Base-by-base conservation (phyloP, 139 green algal genomes). In the Haematococcus lacustris region DNA sequence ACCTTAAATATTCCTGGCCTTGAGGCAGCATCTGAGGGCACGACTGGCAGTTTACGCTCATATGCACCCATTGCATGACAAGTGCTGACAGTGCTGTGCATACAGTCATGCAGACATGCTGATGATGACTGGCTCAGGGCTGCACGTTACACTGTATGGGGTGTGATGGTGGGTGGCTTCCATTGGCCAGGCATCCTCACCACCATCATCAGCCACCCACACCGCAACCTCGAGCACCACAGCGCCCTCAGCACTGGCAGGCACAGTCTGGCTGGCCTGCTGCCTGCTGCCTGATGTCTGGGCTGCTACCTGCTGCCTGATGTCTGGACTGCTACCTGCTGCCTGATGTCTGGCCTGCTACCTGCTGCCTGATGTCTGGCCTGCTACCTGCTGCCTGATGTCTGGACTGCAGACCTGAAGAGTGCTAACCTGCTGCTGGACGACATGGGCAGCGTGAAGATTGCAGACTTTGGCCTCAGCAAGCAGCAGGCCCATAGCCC, bases 341-440 rank as follows among this genome's bases (percentile, higher is more conserved):
- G 4, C 25, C 6, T 41, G 61, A n/a, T n/a, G n/a, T n/a, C 61
- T 57, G 64, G 21, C 4, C 34, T 37, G 35, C 23, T 5, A 41
- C 5, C 37, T 28, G 40, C 4, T 25, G 3, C n/a, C 9, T 43
- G 63, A 69, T 17, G 9, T n/a, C 3, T 23, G 43, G 40, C 9
- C 40, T 32, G 43, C 32, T 67, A 4, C 5, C 32, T 40, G 34
- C 3, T 7, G 34, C 37, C 3, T 68, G 33, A 61, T 39, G 67
- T 40, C 33, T 63, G 66, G 9, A 69, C n/a, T 68, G 64, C 70
- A 75, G 78, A 87, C 66, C 68, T 87, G 38, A 88, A 88, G 73
- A 71, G 69, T 65, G 85, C 81, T 64, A 92, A 92, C 74, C 78
- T 92, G 40, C 76, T 92, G 66, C 51, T 92, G 68, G 83, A 91